phyloP scores from a whole-genome alignment of 768 basidiomycete species.

The Podaxis carcinomalis region DNA sequence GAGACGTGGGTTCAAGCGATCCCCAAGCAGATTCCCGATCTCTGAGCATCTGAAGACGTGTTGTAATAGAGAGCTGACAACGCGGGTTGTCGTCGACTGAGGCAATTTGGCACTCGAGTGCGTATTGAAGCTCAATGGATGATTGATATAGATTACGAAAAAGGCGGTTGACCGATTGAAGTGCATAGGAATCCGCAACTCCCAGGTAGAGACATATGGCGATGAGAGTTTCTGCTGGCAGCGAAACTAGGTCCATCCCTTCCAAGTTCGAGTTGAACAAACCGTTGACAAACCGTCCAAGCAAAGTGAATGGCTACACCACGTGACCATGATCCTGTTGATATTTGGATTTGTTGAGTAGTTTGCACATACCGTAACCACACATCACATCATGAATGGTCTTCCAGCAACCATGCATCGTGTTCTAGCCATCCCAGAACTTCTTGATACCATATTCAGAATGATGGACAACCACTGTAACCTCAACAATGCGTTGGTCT shows the following conservation, averaged over 20 bases:
- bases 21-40: neutral
- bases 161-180: neutral
- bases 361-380: neutral
- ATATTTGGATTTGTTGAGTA: neutral
- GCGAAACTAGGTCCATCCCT: neutral
- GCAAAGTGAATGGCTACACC: neutral
- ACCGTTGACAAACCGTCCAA: neutral
- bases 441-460: constrained; percentile 16
- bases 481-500: constrained; percentile 16
- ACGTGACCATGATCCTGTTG: neutral
- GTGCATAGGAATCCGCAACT: neutral
- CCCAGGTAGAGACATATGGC: neutral
- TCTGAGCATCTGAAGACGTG: neutral
- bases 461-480: constrained; percentile 12
- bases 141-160: neutral
- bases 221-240: neutral
- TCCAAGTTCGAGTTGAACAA: neutral
- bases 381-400: neutral
- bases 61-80: neutral
- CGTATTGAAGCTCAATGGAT: neutral
- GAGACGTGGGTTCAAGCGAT: neutral
- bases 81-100: neutral
- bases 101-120: neutral
- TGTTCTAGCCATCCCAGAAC: constrained; percentile 17
- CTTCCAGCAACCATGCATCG: constrained; percentile 5